Conservation (phyloP, 768 basidiomycete genomes). For the Calocybe gangraenosa region DNA sequence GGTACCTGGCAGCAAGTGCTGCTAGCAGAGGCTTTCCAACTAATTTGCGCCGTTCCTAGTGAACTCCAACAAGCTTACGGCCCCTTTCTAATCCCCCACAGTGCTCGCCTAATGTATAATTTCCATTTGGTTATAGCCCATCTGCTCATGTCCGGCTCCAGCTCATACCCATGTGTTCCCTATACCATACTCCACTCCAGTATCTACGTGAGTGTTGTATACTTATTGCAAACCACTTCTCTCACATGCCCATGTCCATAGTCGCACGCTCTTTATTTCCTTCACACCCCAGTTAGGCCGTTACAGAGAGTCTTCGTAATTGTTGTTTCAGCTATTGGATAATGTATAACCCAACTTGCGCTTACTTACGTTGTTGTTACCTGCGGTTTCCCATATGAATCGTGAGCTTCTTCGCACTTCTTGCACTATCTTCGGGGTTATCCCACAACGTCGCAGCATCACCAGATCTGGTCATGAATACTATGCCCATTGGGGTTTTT, state of each 20-base stretch:
- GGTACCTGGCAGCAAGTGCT: conserved; percentile 64
- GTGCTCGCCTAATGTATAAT: conserved; percentile 5
- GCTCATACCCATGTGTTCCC: conserved; percentile 33
- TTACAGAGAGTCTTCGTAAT: conserved; percentile 27
- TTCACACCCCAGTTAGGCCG: conserved; percentile 9
- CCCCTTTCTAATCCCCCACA: neutral
- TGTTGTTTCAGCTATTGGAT: conserved; percentile 29
- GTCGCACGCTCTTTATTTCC: conserved; percentile 11
- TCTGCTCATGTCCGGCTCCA: conserved; percentile 11
- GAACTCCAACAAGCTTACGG: conserved; percentile 1
- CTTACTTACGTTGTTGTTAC: conserved; percentile 1
- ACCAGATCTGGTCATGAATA: conserved; percentile 11
- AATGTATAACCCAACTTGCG: conserved; percentile 24
- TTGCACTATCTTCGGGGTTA: neutral
- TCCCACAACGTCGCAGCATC: conserved; percentile 7
- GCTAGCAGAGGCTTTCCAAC: conserved; percentile 32
- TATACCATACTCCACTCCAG: conserved; percentile 32
- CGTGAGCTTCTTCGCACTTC: conserved; percentile 1
- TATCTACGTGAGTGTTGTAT: conserved; percentile 11
- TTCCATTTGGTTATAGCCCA: conserved; percentile 1
- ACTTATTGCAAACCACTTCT: neutral
- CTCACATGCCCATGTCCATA: conserved; percentile 4
- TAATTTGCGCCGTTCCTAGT: neutral
- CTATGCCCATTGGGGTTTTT: conserved; percentile 8
- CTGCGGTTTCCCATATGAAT: conserved; percentile 4